Evolutionary conservation across 2,329 filamentous ascomycete species (phyloP), one percentile per base, ranked within the genome.

Genomic region (Conoideocrella luteorostrata): DNA sequence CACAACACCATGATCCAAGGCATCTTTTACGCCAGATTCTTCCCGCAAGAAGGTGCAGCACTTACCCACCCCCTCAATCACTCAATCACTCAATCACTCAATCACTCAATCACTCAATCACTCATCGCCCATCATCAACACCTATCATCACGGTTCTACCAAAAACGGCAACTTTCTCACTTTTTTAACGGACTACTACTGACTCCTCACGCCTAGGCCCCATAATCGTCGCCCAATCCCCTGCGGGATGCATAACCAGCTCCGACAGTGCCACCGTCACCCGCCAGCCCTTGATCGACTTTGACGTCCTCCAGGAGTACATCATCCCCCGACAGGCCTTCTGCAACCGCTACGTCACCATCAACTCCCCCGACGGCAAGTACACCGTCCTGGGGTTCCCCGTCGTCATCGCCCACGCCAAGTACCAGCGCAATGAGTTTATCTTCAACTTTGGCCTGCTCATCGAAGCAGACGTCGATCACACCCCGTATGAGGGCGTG

Each of bases 381-480:
- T 85, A 90, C 64, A 81, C 83, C 46, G 80, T 98, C 44, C 75
- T 98, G 26, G 88, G 90, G 13, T 88, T 89, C 56, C 93, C 93
- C 0, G 84, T 97, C 42, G 91, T 88, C 60, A 88, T 97, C 59
- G 80, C 84, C 41, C 79, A 89, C 51, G 77, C 82, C 44, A 84
- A 84, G 53, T 95, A 97, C 59, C 80, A 85, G 58, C 84, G 93
- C 46, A 95, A 95, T 66, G 88, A 95, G 64, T 97, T 96, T 71
- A 95, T 96, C 60, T 98, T 97, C 78, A 97, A 97, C 65, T 95
- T 97, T 60, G 89, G 88, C 47, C 72, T 97, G 35, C 84, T 95
- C 22, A 73, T 95, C 39, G 78, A 85, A 40, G 66, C 66, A 37
- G 71, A 75, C 41, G 68, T 71, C 43, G 86, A 94, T 58, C 86